A percentile compares a stretch with the other conserved stretches of the same genome.
Conservation (phyloP, 306 rosid genomes). For the Vicia sativa region DNA sequence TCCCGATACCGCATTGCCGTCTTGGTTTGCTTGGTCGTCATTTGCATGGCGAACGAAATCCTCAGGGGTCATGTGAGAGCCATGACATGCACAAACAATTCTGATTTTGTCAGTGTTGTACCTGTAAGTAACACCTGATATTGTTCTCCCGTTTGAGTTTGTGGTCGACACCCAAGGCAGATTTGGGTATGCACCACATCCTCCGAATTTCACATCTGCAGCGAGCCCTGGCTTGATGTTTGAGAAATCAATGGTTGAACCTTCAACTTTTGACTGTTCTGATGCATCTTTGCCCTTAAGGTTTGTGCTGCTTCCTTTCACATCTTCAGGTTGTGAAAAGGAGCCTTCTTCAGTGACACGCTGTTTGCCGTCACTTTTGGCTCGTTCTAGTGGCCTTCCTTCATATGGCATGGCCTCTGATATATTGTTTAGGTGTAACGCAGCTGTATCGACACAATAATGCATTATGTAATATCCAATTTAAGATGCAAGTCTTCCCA, state of each 20-base stretch:
- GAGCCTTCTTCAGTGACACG: slow-evolving; percentile 68
- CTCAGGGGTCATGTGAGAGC: slow-evolving; percentile 84
- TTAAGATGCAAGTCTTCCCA: slow-evolving; percentile 23
- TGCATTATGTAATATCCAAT: slow-evolving; percentile 11
- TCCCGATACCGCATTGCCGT: slow-evolving; percentile 53
- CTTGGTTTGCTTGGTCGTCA: slow-evolving; percentile 57
- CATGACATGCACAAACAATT: slow-evolving; percentile 94
- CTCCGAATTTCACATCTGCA: slow-evolving; percentile 86
- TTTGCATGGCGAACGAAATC: slow-evolving; percentile 87
- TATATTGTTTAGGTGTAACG: slow-evolving; percentile 52
- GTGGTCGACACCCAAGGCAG: slow-evolving; percentile 98
- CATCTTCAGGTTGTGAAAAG: slow-evolving; percentile 70
- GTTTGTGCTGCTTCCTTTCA: slow-evolving; percentile 72
- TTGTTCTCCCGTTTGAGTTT: slow-evolving; percentile 80
- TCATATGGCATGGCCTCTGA: slow-evolving; percentile 59
- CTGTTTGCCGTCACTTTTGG: slow-evolving; percentile 74
- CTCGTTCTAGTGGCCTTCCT: slow-evolving; percentile 62
- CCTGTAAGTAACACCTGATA: slow-evolving; percentile 92
- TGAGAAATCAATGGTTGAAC: slow-evolving; percentile 60
- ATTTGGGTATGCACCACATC: slow-evolving; percentile 82
- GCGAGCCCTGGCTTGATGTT: slow-evolving; percentile 86
- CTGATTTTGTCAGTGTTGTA: slow-evolving; percentile 69
- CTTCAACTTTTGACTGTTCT: slow-evolving; percentile 58
- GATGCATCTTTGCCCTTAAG: slow-evolving; percentile 66
- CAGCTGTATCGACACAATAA: slow-evolving; percentile 50